These are phyloP conservation scores for Fusarium incarnatum DNA, from an alignment of 2,329 filamentous ascomycete species.

Conservation along the genomic window DNA sequence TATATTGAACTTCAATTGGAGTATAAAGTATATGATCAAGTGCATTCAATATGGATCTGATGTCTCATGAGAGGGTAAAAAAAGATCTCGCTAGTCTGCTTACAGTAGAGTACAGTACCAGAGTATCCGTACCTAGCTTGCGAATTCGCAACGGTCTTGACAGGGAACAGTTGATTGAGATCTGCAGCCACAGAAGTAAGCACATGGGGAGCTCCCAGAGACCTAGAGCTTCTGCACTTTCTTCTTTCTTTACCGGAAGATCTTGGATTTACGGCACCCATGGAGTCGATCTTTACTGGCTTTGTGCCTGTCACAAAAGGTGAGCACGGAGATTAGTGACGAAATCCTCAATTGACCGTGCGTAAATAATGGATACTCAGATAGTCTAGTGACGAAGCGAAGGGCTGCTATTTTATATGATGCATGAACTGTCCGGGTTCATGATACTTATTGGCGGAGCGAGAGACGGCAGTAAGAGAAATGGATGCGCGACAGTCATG, in stretches of 20 bases:
- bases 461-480: background rate
- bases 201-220: conserved; percentile 5
- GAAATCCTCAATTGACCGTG: conserved; percentile 17
- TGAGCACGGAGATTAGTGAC: conserved; percentile 38
- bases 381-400: background rate
- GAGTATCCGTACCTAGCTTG: background rate
- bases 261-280: conserved; percentile 3
- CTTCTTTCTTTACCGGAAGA: background rate
- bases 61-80: conserved; percentile 24
- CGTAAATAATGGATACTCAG: conserved; percentile 10
- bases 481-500: conserved; percentile 1
- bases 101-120: background rate
- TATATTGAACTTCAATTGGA: conserved; percentile 1
- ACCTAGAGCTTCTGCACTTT: conserved; percentile 8
- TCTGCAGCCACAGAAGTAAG: conserved; percentile 30
- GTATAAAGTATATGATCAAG: conserved; percentile 10
- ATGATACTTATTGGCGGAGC: conserved; percentile 5
- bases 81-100: background rate
- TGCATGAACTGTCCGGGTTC: conserved; percentile 7
- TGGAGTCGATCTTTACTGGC: conserved; percentile 22
- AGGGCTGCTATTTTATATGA: conserved; percentile 10
- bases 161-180: conserved; percentile 40
- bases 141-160: conserved; percentile 15
- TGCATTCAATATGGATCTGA: conserved; percentile 6
- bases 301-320: conserved; percentile 7